These are phyloP conservation scores for Yarrowia galli DNA, from an alignment of 1,139 yeast genomes.

Conservation along the genomic window DNA sequence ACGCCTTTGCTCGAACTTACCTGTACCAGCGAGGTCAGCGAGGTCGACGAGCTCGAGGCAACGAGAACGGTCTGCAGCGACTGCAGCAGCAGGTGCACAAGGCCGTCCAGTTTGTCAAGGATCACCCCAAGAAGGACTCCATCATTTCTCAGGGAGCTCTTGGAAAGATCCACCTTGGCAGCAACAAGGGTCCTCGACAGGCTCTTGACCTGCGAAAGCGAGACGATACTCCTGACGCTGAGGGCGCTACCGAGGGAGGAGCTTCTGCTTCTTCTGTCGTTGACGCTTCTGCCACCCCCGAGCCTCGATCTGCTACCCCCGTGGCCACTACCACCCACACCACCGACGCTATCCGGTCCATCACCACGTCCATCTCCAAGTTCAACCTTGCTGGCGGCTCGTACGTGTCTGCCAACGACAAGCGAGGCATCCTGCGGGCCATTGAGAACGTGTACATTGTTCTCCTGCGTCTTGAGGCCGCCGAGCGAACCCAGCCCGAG, in stretches of 20 bases:
- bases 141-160: conserved; percentile 86
- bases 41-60: conserved; percentile 78
- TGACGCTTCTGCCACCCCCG: conserved; percentile 48
- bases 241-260: conserved; percentile 9
- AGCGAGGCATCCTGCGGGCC: conserved; percentile 52
- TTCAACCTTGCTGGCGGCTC: conserved; percentile 21
- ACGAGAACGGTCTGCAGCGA: conserved; percentile 89
- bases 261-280: no score
- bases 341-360: conserved; percentile 30
- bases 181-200: conserved; percentile 88
- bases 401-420: conserved; percentile 48
- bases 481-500: conserved; percentile 63
- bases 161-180: conserved; percentile 83
- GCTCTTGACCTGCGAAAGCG: conserved; percentile 65
- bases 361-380: conserved; percentile 30
- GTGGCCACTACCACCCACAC: conserved; percentile 22
- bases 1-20: conserved; percentile 91
- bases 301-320: conserved; percentile 19
- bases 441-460: conserved; percentile 83
- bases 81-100: conserved; percentile 99
- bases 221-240: conserved; percentile 46
- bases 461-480: conserved; percentile 81
- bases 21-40: conserved; percentile 92
- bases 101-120: conserved; percentile 94
- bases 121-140: conserved; percentile 77